phyloP scores from a whole-genome alignment of 2,329 filamentous ascomycete species.

The Clarireedia sp. region DNA sequence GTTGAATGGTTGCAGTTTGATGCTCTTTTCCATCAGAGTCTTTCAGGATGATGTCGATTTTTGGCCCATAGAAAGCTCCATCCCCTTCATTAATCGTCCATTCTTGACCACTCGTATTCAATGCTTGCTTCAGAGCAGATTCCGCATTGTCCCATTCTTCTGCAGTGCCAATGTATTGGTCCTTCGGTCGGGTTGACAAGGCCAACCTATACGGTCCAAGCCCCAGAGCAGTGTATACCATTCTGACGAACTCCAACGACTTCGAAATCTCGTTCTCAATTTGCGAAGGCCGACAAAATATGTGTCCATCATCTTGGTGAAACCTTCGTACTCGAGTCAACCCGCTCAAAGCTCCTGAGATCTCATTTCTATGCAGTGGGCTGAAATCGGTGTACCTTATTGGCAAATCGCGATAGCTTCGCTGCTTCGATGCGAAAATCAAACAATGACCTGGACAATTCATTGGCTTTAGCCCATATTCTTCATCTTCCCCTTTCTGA shows the following conservation, averaged over 20 bases:
- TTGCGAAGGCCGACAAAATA: conserved; percentile 75
- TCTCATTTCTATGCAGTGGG: conserved; percentile 77
- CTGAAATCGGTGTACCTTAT: conserved; percentile 83
- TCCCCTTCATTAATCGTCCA: conserved; percentile 76
- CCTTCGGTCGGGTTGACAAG: conserved; percentile 68
- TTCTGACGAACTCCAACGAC: conserved; percentile 66
- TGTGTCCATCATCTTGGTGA: conserved; percentile 86
- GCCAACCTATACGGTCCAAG: conserved; percentile 68
- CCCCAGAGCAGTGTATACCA: conserved; percentile 61
- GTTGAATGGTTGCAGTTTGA: conserved; percentile 80
- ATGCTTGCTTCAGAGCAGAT: conserved; percentile 52
- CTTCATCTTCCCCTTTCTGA: conserved; percentile 50
- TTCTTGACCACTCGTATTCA: conserved; percentile 54
- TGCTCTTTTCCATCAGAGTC: conserved; percentile 80
- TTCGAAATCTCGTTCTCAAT: conserved; percentile 66
- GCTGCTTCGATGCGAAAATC: conserved; percentile 65
- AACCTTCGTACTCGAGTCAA: conserved; percentile 79
- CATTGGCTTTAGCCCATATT: conserved; percentile 86
- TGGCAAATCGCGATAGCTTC: conserved; percentile 73
- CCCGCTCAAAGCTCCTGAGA: conserved; percentile 72
- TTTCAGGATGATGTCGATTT: conserved; percentile 78
- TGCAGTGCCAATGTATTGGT: conserved; percentile 67
- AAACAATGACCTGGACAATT: conserved; percentile 87
- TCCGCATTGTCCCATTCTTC: conserved; percentile 66
- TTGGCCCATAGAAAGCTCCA: conserved; percentile 85